Conservation (phyloP, 2,329 filamentous ascomycete species). For the Lachnellula willkommii region DNA sequence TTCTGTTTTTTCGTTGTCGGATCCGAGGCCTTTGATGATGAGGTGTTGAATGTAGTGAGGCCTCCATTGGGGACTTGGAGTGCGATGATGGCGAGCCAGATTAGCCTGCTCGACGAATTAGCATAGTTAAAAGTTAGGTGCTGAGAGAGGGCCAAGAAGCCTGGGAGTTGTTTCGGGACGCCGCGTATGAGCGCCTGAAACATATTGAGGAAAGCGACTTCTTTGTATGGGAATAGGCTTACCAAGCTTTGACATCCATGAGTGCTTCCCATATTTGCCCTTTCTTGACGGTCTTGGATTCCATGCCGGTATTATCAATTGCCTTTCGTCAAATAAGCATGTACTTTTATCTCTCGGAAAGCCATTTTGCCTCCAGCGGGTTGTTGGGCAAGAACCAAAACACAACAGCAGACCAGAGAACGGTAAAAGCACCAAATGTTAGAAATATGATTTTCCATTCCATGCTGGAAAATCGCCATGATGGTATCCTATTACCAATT, state of each 20-base stretch:
- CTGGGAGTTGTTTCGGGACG: too few relatives aligned
- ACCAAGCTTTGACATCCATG: conserved; percentile 34
- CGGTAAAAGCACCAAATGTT: conserved; percentile 22
- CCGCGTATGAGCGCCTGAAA: too few relatives aligned
- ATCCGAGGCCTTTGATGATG: conserved; percentile 33
- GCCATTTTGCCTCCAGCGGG: conserved; percentile 39
- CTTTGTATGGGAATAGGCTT: neutral
- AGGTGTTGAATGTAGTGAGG: conserved; percentile 45
- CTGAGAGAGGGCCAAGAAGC: too few relatives aligned
- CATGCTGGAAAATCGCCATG: conserved; percentile 20
- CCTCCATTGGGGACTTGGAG: conserved; percentile 44
- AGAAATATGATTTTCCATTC: conserved; percentile 30
- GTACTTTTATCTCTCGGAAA: conserved; percentile 36
- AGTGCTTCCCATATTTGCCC: conserved; percentile 36
- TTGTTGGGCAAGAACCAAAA: conserved; percentile 37
- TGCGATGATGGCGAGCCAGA: conserved; percentile 4
- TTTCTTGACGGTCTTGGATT: conserved; percentile 10
- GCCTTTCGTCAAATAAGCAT: conserved; percentile 33
- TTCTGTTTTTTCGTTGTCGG: conserved; percentile 37
- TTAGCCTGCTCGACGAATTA: neutral
- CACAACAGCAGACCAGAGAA: conserved; percentile 21
- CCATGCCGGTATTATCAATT: conserved; percentile 10
- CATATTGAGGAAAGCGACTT: too few relatives aligned
- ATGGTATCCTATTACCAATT: conserved; percentile 11
- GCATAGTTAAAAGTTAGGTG: too few relatives aligned